phyloP scores from a whole-genome alignment of 352 stramenopile species.

The Nothophytophthora sp. region DNA sequence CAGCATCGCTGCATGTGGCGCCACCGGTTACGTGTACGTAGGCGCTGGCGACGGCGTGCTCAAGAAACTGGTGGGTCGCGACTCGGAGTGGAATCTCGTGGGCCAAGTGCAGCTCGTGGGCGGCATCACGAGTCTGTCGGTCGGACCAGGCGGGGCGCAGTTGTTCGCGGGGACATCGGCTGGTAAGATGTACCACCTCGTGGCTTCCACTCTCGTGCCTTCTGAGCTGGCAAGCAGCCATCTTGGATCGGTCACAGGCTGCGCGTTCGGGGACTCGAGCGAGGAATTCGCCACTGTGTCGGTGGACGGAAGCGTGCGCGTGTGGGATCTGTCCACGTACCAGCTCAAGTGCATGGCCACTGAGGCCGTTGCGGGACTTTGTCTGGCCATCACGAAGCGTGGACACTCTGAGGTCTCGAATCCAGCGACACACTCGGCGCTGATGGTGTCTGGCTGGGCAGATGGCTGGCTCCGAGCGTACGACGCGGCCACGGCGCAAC shows the following conservation, averaged over 20 bases:
- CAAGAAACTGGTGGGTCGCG: conserved; percentile 78
- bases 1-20: conserved; percentile 63
- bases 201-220: conserved; percentile 44
- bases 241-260: conserved; percentile 58
- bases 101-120: conserved; percentile 82
- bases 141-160: conserved; percentile 47
- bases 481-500: conserved; percentile 43
- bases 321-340: conserved; percentile 75
- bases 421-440: conserved; percentile 7
- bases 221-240: conserved; percentile 69
- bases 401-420: background rate
- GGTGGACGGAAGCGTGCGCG: conserved; percentile 60
- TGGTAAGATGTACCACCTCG: conserved; percentile 73
- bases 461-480: conserved; percentile 80
- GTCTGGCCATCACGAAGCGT: conserved; percentile 41
- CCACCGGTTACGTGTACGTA: conserved; percentile 72
- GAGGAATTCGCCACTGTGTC: conserved; percentile 78
- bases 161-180: conserved; percentile 74
- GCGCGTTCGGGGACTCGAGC: conserved; percentile 56
- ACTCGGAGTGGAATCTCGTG: conserved; percentile 84
- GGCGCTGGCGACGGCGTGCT: conserved; percentile 86
- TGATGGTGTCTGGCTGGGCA: conserved; percentile 67
- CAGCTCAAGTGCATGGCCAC: conserved; percentile 69
- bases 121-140: conserved; percentile 76
- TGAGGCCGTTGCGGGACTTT: conserved; percentile 49